Evolutionary conservation across 345 rosid species (phyloP).

Genomic region (Turnera subulata): DNA sequence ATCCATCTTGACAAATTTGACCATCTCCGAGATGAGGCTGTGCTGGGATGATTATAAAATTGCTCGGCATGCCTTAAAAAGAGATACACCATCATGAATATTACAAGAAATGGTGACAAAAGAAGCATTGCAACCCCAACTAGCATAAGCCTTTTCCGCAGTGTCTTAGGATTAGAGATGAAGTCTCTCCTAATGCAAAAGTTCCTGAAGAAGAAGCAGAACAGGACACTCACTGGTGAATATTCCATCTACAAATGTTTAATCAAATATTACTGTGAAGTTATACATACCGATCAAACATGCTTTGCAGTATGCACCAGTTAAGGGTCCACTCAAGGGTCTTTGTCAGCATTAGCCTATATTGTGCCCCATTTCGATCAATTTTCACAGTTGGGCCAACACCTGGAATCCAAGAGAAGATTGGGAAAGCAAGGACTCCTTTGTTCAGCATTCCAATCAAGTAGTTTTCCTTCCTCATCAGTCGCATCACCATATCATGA

Average conservation of each 20-base stretch:
- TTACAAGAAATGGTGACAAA: slow-evolving; percentile 91
- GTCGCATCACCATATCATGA: slow-evolving; percentile 89
- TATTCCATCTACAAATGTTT: background rate
- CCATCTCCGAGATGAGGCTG: slow-evolving; percentile 97
- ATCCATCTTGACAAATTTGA: slow-evolving; percentile 97
- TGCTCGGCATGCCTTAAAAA: slow-evolving; percentile 98
- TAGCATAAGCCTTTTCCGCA: slow-evolving; percentile 79
- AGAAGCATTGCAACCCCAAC: slow-evolving; percentile 89
- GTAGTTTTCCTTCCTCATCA: slow-evolving; percentile 98
- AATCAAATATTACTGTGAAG: slow-evolving; percentile 10
- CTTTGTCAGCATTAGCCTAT: slow-evolving; percentile 73
- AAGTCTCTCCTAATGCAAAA: slow-evolving; percentile 86
- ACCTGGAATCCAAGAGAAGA: slow-evolving; percentile 85
- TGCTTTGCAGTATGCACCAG: slow-evolving; percentile 99
- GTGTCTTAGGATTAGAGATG: slow-evolving; percentile 65
- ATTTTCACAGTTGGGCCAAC: slow-evolving; percentile 76
- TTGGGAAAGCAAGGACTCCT: slow-evolving; percentile 89
- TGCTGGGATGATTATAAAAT: slow-evolving; percentile 93
- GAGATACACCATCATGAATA: slow-evolving; percentile 91
- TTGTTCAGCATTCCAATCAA: slow-evolving; percentile 97
- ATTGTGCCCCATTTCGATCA: slow-evolving; percentile 43
- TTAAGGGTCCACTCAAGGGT: slow-evolving; percentile 96
- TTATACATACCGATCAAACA: slow-evolving; percentile 84
- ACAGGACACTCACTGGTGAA: slow-evolving; percentile 29
- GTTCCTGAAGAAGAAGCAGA: slow-evolving; percentile 56